phyloP scores from a whole-genome alignment of 768 basidiomycete species.

The Pulveroboletus sp. region DNA sequence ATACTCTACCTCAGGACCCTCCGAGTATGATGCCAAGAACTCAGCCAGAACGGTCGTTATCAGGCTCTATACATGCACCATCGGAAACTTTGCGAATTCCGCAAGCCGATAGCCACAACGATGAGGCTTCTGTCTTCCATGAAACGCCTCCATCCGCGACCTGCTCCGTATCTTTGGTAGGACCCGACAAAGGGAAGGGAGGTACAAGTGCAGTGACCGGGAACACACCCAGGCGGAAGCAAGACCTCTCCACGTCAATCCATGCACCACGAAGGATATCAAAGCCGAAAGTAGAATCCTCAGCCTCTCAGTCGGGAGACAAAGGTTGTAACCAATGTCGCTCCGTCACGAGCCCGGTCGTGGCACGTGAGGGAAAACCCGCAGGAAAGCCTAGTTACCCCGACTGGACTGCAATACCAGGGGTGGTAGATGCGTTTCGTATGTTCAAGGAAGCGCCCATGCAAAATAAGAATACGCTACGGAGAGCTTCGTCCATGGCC shows the following conservation, averaged over 20 bases:
- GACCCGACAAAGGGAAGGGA: background rate
- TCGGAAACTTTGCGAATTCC: background rate
- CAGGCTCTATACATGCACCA: constrained; percentile 16
- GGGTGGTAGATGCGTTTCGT: constrained; percentile 13
- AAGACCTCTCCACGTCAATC: constrained; percentile 9
- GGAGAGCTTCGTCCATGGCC: constrained; percentile 4
- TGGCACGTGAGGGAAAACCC: background rate
- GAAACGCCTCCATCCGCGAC: background rate
- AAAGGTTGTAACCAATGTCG: background rate
- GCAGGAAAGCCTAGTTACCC: background rate
- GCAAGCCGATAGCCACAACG: background rate
- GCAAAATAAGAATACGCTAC: background rate
- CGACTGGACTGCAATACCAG: constrained; percentile 19
- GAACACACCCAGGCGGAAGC: background rate
- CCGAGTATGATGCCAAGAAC: background rate
- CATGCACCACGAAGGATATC: constrained; percentile 5
- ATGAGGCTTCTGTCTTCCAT: background rate
- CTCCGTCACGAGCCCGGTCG: background rate
- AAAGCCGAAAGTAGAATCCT: background rate
- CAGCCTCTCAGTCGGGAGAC: background rate
- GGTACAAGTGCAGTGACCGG: background rate
- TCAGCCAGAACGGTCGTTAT: constrained; percentile 4
- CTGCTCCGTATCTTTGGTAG: background rate
- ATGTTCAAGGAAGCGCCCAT: constrained; percentile 9
- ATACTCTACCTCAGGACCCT: background rate